Evolutionary conservation across 805 yeast species (phyloP), one percentile per base, ranked within the genome.

Genomic region (Candida adriatica): DNA sequence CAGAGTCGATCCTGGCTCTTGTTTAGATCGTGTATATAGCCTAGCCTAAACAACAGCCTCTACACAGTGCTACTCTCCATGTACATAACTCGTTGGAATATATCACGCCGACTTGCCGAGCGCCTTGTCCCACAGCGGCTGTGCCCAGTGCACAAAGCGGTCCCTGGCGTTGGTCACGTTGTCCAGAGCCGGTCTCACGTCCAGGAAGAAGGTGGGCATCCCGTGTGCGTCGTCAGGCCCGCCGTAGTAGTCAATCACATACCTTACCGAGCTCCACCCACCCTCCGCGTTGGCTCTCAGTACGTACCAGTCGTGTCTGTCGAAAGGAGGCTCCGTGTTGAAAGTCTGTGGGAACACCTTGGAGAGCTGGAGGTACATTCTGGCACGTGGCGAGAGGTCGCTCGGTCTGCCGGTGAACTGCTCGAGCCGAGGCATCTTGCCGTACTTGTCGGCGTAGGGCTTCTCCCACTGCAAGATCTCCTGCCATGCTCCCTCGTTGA

Each of bases 301-400:
- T 5, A 92, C 95, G 3, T 94, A 82, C 99, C 99, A 92, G 61
- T 92, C 99, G 50, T 92, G 99, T 56, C 99, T 76, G 58, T 92
- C 99, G 51, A 92, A 92, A 6, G 99, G 99, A 4, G 94, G 85
- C 41, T 80, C 80, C 1, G 78, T 60, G 39, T 75, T 79, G 60
- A 75, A 90, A 8, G 68, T 65, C 11, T 67, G 61, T 2, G 98
- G 97, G 62, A 80, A 81, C 2, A 78, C 16, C 43, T 72, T 68
- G 9, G 90, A 79, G 43, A 92, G 56, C 33, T 61, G 54, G 44
- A 81, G 71, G 51, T 77, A 76, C 61, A 73, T 58, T 42, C 71
- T 66, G 0, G 97, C 97, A 27, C 94, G 68, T 10, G 99, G 99
- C 2, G 88, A 74, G 44, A 83, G 50, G 36, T 86, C 88, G 43